Evolutionary conservation across 768 basidiomycete species (phyloP), one percentile per base, ranked within the genome.

Genomic region (Amanita rimosa): DNA sequence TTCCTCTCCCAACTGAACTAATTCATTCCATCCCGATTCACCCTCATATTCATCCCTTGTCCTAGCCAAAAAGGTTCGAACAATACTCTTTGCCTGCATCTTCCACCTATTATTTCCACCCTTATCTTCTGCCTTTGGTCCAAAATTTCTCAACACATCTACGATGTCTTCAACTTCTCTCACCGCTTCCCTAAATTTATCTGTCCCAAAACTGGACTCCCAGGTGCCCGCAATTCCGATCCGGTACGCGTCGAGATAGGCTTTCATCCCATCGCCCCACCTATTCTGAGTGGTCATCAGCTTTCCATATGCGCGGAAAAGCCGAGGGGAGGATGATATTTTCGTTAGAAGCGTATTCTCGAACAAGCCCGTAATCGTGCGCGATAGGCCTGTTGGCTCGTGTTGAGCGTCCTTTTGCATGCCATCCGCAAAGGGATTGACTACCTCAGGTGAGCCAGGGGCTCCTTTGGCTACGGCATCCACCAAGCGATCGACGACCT

Each of bases 401-500:
- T 47, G 33, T 22, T 22, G 39, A 14, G 2, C 29, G 8, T 24
- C 19, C 59, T 34, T 47, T 60, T 50, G 21, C 53, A n/a, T 13
- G 19, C 36, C 38, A 22, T 21, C 29, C 7, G 38, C 6, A 1
- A 27, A 27, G 17, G 39, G 59, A 48, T 61, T 58, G 6, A 57
- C 53, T 11, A 63, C 67, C 19, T 70, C 69, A 49, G 70, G 63
- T 35, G 67, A 60, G 47, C 72, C 62, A 11, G 57, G 55, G 4
- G 72, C 60, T 26, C 62, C 75, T 9, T 82, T 71, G 1, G 85
- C 88, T 53, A 89, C 92, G 22, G 88, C 89, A 57, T 84, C 79
- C 9, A 98, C 94, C 37, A 98, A 74, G 34, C 87, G 79, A 51
- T 94, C 89, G 7, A 98, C 68, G 4, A 97, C 89, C 34, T 93